Percentiles rank a stretch among this genome's conserved stretches.
Conservation (phyloP, 768 basidiomycete species). For the Cytidiella melzeri region DNA sequence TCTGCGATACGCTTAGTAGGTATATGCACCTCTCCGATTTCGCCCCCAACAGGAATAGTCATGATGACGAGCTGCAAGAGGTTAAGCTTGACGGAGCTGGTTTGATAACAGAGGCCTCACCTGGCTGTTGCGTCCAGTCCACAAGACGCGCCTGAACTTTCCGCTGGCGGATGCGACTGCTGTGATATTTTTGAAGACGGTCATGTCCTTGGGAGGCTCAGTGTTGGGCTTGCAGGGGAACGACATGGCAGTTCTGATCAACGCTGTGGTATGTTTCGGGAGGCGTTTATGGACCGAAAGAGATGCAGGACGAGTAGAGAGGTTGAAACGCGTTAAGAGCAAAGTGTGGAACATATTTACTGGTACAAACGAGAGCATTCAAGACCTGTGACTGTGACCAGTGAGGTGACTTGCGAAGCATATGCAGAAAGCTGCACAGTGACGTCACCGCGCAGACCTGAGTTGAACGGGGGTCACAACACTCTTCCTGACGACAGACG, state of each 20-base stretch:
- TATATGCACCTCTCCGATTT: slow-evolving; percentile 21
- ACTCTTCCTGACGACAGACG: no score
- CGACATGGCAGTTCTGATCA: slow-evolving; percentile 8
- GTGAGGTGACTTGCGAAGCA: not conserved
- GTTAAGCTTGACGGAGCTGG: no score
- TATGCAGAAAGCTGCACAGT: not conserved
- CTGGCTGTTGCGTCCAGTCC: slow-evolving; percentile 24
- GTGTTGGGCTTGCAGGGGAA: slow-evolving; percentile 21
- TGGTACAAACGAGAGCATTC: not conserved
- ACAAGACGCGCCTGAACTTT: slow-evolving; percentile 24
- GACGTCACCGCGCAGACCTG: no score
- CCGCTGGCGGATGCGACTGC: slow-evolving; percentile 21
- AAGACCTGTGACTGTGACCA: not conserved
- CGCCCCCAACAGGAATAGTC: slow-evolving; percentile 24
- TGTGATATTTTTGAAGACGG: slow-evolving; percentile 19
- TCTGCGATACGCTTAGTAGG: slow-evolving; percentile 1
- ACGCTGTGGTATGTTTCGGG: not conserved
- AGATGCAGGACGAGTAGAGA: no score
- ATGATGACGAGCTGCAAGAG: slow-evolving; percentile 21
- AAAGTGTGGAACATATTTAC: slow-evolving; percentile 4
- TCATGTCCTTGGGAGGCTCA: slow-evolving; percentile 20
- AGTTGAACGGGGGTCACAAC: no score
- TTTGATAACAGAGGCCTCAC: slow-evolving; percentile 4
- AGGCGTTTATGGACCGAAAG: not conserved
- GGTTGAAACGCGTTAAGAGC: not conserved